Percentiles rank a stretch among this genome's conserved stretches.
Evolutionary conservation across 2,329 filamentous ascomycete species (phyloP).

Genomic region (Phaeoacremonium minimum): DNA sequence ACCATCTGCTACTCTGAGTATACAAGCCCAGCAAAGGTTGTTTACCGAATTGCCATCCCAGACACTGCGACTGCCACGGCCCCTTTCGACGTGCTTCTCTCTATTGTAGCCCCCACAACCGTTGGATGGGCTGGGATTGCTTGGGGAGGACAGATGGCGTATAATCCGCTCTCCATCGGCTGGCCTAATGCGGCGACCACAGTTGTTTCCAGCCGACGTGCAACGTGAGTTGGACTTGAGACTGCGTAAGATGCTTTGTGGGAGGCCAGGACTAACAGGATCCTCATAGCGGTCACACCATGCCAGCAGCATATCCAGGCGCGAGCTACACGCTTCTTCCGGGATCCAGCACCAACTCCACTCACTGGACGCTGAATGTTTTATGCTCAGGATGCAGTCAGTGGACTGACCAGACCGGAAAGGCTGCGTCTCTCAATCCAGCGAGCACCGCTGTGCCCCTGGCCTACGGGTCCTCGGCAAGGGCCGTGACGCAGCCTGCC

Average conservation of each 20-base stretch:
- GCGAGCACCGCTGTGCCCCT: constrained; percentile 14
- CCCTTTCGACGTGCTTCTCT: constrained; percentile 29
- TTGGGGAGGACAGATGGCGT: constrained; percentile 35
- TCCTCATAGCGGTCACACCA: constrained; percentile 18
- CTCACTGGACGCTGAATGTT: constrained; percentile 33
- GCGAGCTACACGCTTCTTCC: constrained; percentile 27
- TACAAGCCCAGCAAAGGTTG: constrained; percentile 15
- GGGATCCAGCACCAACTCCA: constrained; percentile 27
- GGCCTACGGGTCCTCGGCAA: constrained; percentile 16
- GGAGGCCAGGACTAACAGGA: too few relatives aligned
- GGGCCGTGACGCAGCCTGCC: constrained; percentile 15
- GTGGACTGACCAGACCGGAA: constrained; percentile 19
- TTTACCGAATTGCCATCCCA: constrained; percentile 21
- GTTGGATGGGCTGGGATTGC: constrained; percentile 35
- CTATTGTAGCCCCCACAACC: constrained; percentile 30
- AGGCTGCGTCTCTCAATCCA: constrained; percentile 15
- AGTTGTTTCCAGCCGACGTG: constrained; percentile 30
- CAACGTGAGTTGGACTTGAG: constrained; percentile 28
- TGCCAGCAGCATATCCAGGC: constrained; percentile 24
- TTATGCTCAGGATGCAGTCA: constrained; percentile 32
- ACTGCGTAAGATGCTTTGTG: too few relatives aligned
- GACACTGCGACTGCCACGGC: constrained; percentile 19
- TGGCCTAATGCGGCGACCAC: constrained; percentile 30
- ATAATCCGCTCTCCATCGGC: constrained; percentile 32
- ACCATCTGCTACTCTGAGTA: constrained; percentile 23